Percentiles rank a stretch among this genome's conserved stretches.
These are phyloP conservation scores for Obelidium mucronatum DNA, from an alignment of 192 early-diverging fungal species.

Conservation along the genomic window DNA sequence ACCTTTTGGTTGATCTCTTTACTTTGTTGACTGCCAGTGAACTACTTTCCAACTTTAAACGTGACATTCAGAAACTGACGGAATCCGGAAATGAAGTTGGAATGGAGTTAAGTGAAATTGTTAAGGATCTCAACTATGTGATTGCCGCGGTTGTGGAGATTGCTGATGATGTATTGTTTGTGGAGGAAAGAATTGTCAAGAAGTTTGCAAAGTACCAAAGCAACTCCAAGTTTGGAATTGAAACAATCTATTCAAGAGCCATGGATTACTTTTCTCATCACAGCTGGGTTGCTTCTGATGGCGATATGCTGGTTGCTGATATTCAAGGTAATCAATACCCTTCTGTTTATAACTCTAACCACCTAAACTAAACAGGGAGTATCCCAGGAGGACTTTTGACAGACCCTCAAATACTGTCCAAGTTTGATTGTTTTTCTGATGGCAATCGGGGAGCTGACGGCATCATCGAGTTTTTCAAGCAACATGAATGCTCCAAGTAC, in stretches of 20 bases:
- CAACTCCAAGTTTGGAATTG: background rate
- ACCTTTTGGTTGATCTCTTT: too few relatives aligned
- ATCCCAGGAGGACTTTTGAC: background rate
- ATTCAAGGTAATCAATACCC: background rate
- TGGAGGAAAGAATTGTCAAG: background rate
- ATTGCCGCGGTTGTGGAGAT: too few relatives aligned
- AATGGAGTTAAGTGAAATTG: background rate
- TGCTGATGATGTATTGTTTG: background rate
- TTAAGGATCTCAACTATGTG: too few relatives aligned
- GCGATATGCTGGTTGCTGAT: background rate
- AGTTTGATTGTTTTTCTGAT: background rate
- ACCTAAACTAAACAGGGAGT: background rate
- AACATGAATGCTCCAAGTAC: background rate
- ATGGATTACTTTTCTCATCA: slow-evolving; percentile 5
- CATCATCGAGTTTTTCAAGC: background rate
- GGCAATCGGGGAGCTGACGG: background rate
- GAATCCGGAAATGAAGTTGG: background rate
- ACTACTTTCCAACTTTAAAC: too few relatives aligned
- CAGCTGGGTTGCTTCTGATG: background rate
- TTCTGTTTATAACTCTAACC: background rate
- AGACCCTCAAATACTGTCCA: background rate
- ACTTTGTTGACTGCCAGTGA: too few relatives aligned
- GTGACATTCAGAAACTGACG: too few relatives aligned
- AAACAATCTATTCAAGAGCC: background rate
- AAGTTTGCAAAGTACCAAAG: slow-evolving; percentile 2